Base-by-base conservation (phyloP, 2,329 filamentous ascomycete species). In the Trichoderma harzianum region DNA sequence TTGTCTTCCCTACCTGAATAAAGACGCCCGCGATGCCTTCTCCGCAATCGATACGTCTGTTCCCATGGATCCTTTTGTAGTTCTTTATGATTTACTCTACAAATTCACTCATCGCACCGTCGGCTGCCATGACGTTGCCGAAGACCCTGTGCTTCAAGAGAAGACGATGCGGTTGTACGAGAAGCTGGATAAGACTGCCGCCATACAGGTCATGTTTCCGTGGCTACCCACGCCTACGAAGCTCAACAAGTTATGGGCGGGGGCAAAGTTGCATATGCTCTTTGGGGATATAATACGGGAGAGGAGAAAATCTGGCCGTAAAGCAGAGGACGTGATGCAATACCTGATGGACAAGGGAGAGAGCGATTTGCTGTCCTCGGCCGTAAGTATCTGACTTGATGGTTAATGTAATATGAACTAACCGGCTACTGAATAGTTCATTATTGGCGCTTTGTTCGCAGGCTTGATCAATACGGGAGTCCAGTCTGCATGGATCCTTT, bases 381-480 rank as follows among this genome's bases (percentile, higher is more conserved):
- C 78, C 21, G 83, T 85, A 72, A 73, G 79, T 77, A 18, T 43
- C 5, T 18, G n/a, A 30, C 7, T 3, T 10, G 36, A 18, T 43
- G 0, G 7, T 18, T 4, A 2, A 18, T 7, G 5, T 8, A 16
- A 30, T 51, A 0, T 7, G 26, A 30, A 30, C 68, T 70, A 11
- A 51, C 4, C 1, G 1, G 26, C 7, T 7, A n/a, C 2, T 28
- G 18, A 32, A 36, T 36, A 85, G 80, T 88, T 89, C 77, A 81
- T 88, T 39, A 79, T 89, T n/a, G 83, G 84, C 14, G 80, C 86
- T 0, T 78, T 90, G 3, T 88, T 87, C 75, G 87, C 87, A 1
- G 87, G 87, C n/a, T 80, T 86, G 39, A 74, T 89, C n/a, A 90
- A 89, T 78, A 86, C 80, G 28, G 87, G 86, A 51, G 84, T 88